These are phyloP conservation scores for Apiospora aurea DNA, from an alignment of 2,329 filamentous ascomycete genomes.

Conservation along the genomic window DNA sequence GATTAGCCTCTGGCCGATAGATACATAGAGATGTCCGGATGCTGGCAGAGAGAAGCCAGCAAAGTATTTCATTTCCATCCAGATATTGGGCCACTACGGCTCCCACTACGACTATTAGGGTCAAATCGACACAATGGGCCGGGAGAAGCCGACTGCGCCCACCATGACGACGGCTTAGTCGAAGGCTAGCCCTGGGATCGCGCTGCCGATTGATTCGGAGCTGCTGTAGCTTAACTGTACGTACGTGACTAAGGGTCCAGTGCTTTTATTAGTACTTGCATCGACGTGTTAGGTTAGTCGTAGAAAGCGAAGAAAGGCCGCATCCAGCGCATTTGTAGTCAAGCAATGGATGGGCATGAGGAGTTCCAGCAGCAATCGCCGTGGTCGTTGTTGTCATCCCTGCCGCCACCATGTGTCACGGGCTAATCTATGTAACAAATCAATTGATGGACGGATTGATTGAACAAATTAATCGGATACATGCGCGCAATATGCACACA, in stretches of 20 bases:
- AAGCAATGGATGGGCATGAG: neutral
- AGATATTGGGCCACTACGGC: neutral
- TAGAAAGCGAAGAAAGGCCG: neutral
- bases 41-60: constrained; percentile 1
- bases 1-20: constrained; percentile 41
- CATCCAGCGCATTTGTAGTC: neutral
- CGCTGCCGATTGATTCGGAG: constrained; percentile 18
- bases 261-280: neutral
- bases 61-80: neutral
- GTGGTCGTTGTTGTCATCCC: neutral
- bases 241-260: constrained; percentile 12
- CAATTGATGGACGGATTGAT: neutral
- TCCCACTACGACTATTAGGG: neutral
- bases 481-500: neutral
- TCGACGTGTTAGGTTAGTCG: neutral
- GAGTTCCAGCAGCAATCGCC: neutral
- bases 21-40: constrained; percentile 27
- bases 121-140: constrained; percentile 2
- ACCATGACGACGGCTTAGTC: neutral
- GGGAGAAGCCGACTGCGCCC: constrained; percentile 15
- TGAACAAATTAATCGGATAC: neutral
- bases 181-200: neutral
- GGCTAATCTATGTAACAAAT: neutral
- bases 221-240: constrained; percentile 13
- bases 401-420: neutral